Conservation (phyloP, 2,329 filamentous ascomycete species). For the Parasarocladium wereldwijsianum region DNA sequence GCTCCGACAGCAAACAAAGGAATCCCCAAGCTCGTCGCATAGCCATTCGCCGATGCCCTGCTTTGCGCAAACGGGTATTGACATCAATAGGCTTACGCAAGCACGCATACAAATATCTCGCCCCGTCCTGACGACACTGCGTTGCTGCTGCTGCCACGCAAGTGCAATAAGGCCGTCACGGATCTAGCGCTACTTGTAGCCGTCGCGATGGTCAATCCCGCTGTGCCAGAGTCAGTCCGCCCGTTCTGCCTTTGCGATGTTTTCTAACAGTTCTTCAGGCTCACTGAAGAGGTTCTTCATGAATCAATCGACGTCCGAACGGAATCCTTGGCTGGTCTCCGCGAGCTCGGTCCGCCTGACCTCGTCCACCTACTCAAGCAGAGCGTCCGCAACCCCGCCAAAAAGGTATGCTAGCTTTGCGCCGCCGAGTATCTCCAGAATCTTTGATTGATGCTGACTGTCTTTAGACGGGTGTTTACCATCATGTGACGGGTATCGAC, state of each 20-base stretch:
- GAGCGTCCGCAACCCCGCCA: constrained; percentile 38
- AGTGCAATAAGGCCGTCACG: too few relatives aligned
- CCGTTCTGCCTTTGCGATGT: constrained; percentile 1
- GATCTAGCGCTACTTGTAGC: constrained; percentile 6
- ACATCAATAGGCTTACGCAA: too few relatives aligned
- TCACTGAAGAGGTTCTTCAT: constrained; percentile 85
- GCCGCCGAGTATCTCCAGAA: constrained; percentile 1
- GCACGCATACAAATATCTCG: too few relatives aligned
- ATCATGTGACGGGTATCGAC: constrained; percentile 94
- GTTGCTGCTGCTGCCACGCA: too few relatives aligned
- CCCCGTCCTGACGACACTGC: too few relatives aligned
- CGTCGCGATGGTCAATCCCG: constrained; percentile 54
- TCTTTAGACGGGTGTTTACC: constrained; percentile 72
- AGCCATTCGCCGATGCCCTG: too few relatives aligned
- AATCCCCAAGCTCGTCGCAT: too few relatives aligned
- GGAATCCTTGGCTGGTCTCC: constrained; percentile 69
- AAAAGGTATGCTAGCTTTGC: constrained; percentile 27
- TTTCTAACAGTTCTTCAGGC: constrained; percentile 33
- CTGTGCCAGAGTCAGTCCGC: constrained; percentile 54
- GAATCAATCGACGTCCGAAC: constrained; percentile 87
- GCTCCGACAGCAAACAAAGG: too few relatives aligned
- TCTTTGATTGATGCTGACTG: constrained; percentile 7
- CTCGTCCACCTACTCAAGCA: constrained; percentile 87
- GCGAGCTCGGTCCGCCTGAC: constrained; percentile 91
- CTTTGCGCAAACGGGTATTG: too few relatives aligned